phyloP scores from a whole-genome alignment of 768 basidiomycete species.

The Filobasidium wieringae region DNA sequence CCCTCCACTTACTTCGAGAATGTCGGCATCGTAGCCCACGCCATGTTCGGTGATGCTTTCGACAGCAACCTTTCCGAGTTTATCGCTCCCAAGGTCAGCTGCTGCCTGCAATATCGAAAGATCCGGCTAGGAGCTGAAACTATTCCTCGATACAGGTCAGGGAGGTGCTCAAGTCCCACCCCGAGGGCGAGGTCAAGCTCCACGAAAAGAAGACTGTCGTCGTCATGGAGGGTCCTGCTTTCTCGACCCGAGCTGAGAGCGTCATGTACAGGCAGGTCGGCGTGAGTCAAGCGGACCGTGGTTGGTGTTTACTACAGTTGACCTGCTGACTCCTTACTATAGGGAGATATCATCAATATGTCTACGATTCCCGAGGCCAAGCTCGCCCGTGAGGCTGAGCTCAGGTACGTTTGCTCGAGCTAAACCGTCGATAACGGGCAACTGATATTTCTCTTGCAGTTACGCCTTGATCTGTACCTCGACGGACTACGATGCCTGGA shows the following conservation, averaged over 20 bases:
- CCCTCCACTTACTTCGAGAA: constrained; percentile 77
- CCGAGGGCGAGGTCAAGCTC: constrained; percentile 53
- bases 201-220: constrained; percentile 77
- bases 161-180: constrained; percentile 47
- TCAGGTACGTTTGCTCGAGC: constrained; percentile 51
- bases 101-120: constrained; percentile 48
- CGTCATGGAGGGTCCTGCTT: constrained; percentile 80
- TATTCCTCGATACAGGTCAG: constrained; percentile 41
- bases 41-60: constrained; percentile 89
- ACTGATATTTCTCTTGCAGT: constrained; percentile 41
- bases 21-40: constrained; percentile 72
- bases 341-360: constrained; percentile 54
- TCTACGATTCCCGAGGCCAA: constrained; percentile 94
- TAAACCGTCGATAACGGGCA: neutral
- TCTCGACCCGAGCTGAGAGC: constrained; percentile 98
- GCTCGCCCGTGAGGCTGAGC: constrained; percentile 84
- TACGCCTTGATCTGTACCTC: constrained; percentile 69
- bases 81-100: constrained; percentile 28
- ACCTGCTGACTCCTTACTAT: neutral
- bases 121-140: constrained; percentile 46
- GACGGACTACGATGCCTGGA: constrained; percentile 95
- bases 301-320: neutral
- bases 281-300: neutral
- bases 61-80: constrained; percentile 40
- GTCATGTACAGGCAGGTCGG: constrained; percentile 43